phyloP scores from a whole-genome alignment of 768 basidiomycete genomes.

The Rhodocollybia butyracea region DNA sequence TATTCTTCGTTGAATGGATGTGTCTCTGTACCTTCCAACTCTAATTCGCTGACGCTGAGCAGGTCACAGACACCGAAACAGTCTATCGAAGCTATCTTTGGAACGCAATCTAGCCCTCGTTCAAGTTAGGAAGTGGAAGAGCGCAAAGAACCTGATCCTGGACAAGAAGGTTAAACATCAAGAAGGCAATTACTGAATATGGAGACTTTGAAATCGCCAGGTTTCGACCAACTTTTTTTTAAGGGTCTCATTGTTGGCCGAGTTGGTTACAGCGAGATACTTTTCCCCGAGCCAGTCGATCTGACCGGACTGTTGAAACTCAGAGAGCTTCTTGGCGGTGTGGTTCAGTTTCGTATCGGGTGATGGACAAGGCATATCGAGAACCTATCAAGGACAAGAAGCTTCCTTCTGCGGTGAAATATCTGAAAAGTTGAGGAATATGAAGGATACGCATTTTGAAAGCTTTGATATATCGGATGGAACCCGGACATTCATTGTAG shows the following conservation, averaged over 20 bases:
- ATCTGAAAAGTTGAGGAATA: slow-evolving; percentile 79
- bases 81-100: slow-evolving; percentile 20
- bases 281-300: slow-evolving; percentile 78
- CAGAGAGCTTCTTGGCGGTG: slow-evolving; percentile 78
- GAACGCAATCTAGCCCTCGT: slow-evolving; percentile 50
- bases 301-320: slow-evolving; percentile 82
- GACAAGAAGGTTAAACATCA: slow-evolving; percentile 81
- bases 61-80: slow-evolving; percentile 41
- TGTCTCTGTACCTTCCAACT: slow-evolving; percentile 42
- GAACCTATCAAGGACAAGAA: slow-evolving; percentile 83
- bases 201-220: slow-evolving; percentile 61
- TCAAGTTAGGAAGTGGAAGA: slow-evolving; percentile 75
- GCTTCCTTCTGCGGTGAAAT: slow-evolving; percentile 65
- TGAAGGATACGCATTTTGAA: slow-evolving; percentile 85
- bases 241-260: slow-evolving; percentile 83
- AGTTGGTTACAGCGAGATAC: slow-evolving; percentile 88
- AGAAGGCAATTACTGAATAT: slow-evolving; percentile 89
- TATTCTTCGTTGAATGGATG: slow-evolving; percentile 33
- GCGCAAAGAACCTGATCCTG: slow-evolving; percentile 90
- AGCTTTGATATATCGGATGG: slow-evolving; percentile 77
- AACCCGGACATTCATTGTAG: slow-evolving; percentile 91
- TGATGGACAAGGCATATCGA: slow-evolving; percentile 86
- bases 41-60: slow-evolving; percentile 51
- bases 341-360: slow-evolving; percentile 89
- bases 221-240: slow-evolving; percentile 75